Percentiles rank a stretch among this genome's conserved stretches.
Conservation (phyloP, 352 stramenopile species). For the Plasmopara muralis region DNA sequence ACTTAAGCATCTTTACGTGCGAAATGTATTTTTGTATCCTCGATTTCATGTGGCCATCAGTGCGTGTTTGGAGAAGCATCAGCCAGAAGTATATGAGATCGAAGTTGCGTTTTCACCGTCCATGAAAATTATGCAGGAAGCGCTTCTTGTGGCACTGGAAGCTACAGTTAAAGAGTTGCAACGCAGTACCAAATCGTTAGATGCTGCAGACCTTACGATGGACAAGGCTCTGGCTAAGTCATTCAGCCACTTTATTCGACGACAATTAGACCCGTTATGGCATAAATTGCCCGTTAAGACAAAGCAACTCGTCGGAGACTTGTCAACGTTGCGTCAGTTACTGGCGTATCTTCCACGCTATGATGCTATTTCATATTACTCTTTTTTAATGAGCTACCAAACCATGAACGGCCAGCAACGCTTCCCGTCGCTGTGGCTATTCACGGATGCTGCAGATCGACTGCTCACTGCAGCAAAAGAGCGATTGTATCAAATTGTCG, state of each 20-base stretch:
- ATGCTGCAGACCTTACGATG: slow-evolving; percentile 84
- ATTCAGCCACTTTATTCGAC: slow-evolving; percentile 52
- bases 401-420: slow-evolving; percentile 74
- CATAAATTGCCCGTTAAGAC: slow-evolving; percentile 90
- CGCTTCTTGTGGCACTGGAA: slow-evolving; percentile 90
- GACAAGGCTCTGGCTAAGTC: slow-evolving; percentile 90
- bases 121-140: slow-evolving; percentile 93
- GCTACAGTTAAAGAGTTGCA: slow-evolving; percentile 92
- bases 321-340: slow-evolving; percentile 70
- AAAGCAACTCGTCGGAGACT: slow-evolving; percentile 89
- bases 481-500: slow-evolving; percentile 84
- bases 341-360: slow-evolving; percentile 93
- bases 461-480: slow-evolving; percentile 92
- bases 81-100: slow-evolving; percentile 92
- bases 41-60: slow-evolving; percentile 92
- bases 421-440: slow-evolving; percentile 91
- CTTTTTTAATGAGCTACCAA: slow-evolving; percentile 89
- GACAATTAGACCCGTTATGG: slow-evolving; percentile 96
- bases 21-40: slow-evolving; percentile 91
- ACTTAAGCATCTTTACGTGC: slow-evolving; percentile 91
- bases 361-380: slow-evolving; percentile 95
- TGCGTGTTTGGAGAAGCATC: slow-evolving; percentile 72
- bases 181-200: slow-evolving; percentile 75
- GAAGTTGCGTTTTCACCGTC: slow-evolving; percentile 85
- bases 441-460: slow-evolving; percentile 90